phyloP scores from a whole-genome alignment of 129 eudicot genomes.

The Ambrosia artemisiifolia region DNA sequence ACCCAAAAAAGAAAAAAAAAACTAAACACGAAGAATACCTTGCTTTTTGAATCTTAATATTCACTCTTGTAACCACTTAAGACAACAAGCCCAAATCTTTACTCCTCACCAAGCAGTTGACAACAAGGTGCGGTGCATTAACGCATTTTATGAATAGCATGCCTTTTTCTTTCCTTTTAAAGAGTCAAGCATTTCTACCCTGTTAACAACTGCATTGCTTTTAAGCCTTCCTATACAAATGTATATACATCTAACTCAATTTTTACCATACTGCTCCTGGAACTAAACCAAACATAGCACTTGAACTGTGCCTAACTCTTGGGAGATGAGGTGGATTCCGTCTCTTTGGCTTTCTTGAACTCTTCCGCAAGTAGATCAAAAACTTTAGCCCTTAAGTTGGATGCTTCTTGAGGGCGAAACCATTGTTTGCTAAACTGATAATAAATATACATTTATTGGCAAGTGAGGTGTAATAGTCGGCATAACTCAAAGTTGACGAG shows the following conservation, averaged over 20 bases:
- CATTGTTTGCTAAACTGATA: constrained; percentile 71
- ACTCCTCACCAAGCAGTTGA: not conserved
- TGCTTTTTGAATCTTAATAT: too few relatives aligned
- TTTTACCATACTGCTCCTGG: constrained; percentile 14
- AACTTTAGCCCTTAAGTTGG: constrained; percentile 54
- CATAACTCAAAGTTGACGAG: not conserved
- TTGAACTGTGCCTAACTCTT: not conserved
- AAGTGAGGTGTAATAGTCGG: constrained; percentile 9
- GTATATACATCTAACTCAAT: constrained; percentile 29
- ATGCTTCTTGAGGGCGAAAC: constrained; percentile 80
- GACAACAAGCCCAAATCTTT: not conserved
- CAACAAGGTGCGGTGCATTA: not conserved
- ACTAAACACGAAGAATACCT: too few relatives aligned
- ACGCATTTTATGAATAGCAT: not conserved
- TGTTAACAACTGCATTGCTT: not conserved
- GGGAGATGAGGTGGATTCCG: constrained; percentile 15
- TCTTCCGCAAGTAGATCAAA: constrained; percentile 38
- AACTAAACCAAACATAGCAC: constrained; percentile 8
- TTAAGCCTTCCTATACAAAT: constrained; percentile 31
- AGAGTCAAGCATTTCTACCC: constrained; percentile 4
- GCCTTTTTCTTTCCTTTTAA: not conserved
- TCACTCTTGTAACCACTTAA: too few relatives aligned
- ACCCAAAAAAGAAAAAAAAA: too few relatives aligned
- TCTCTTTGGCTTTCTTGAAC: constrained; percentile 46
- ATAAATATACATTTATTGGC: constrained; percentile 15